Evolutionary conservation across 768 basidiomycete genomes (phyloP).

Genomic region (Sistotremastrum suecicum): DNA sequence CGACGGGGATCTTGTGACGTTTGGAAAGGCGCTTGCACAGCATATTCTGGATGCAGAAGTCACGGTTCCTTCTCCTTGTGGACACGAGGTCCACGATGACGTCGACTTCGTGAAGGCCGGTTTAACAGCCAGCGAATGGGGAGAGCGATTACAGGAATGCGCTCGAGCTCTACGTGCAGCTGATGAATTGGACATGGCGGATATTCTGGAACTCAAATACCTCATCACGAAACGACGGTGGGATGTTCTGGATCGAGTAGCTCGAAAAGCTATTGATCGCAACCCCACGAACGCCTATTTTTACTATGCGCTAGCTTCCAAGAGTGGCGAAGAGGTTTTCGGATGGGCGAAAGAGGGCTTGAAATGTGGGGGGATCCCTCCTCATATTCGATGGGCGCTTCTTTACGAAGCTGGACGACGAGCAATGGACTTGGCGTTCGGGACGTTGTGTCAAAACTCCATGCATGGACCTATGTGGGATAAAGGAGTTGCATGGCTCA

Average conservation of each 20-base stretch:
- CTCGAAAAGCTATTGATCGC: conserved; percentile 33
- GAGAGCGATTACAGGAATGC: conserved; percentile 44
- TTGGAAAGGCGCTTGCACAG: conserved; percentile 34
- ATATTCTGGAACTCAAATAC: conserved; percentile 53
- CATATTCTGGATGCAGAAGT: conserved; percentile 47
- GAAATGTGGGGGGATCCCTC: conserved; percentile 37
- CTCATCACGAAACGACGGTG: conserved; percentile 38
- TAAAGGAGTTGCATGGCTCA: conserved; percentile 46
- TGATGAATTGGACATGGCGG: conserved; percentile 33
- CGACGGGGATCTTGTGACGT: conserved; percentile 33
- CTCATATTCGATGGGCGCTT: conserved; percentile 41
- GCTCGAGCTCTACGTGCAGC: conserved; percentile 38
- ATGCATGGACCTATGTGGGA: conserved; percentile 29
- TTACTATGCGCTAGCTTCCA: conserved; percentile 47
- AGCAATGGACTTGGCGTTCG: conserved; percentile 40
- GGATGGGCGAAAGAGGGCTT: conserved; percentile 53
- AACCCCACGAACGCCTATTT: conserved; percentile 49
- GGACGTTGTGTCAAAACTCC: neutral
- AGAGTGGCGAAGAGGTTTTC: conserved; percentile 33
- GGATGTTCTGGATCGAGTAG: conserved; percentile 18
- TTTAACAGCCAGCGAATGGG: conserved; percentile 45
- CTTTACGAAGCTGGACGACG: conserved; percentile 48
- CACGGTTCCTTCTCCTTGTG: conserved; percentile 34
- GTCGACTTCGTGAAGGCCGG: conserved; percentile 17
- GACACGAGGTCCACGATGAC: conserved; percentile 26